Evolutionary conservation across 352 stramenopile species (phyloP).

Genomic region (Phytophthora constricta): DNA sequence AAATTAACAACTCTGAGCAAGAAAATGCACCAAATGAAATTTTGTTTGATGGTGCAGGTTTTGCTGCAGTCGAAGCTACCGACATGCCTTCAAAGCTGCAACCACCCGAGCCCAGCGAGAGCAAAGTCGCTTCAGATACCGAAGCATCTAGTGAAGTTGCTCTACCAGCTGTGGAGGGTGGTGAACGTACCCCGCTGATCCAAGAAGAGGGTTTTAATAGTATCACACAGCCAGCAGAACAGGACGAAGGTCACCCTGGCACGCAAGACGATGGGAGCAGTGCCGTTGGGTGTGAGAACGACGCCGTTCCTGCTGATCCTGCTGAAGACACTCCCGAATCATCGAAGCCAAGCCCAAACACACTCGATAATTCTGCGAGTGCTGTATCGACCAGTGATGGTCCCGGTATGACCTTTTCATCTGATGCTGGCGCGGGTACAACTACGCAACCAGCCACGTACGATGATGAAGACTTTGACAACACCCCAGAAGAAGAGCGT

Average conservation of each 20-base stretch:
- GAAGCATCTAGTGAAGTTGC: background rate
- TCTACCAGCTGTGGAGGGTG: background rate
- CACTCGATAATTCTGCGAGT: background rate
- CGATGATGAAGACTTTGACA: conserved; percentile 34
- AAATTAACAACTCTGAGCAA: conserved; percentile 9
- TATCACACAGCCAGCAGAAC: too few species aligned
- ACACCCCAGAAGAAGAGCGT: too few species aligned
- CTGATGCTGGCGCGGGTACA: background rate
- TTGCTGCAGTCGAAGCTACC: background rate
- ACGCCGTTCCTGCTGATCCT: background rate
- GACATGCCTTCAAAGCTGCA: conserved; percentile 4
- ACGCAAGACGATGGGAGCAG: too few species aligned
- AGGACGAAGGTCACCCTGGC: too few species aligned
- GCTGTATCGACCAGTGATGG: conserved; percentile 2
- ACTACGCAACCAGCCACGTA: conserved; percentile 16
- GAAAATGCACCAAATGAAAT: background rate
- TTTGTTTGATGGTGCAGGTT: background rate
- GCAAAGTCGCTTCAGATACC: background rate
- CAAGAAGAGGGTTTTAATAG: too few species aligned
- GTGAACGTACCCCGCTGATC: background rate
- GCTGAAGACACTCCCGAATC: conserved; percentile 3
- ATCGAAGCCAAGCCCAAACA: background rate
- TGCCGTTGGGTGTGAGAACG: too few species aligned
- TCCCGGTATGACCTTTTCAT: background rate
- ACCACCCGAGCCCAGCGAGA: conserved; percentile 8